Conservation (phyloP, 306 rosid genomes). For the Alnus glutinosa region DNA sequence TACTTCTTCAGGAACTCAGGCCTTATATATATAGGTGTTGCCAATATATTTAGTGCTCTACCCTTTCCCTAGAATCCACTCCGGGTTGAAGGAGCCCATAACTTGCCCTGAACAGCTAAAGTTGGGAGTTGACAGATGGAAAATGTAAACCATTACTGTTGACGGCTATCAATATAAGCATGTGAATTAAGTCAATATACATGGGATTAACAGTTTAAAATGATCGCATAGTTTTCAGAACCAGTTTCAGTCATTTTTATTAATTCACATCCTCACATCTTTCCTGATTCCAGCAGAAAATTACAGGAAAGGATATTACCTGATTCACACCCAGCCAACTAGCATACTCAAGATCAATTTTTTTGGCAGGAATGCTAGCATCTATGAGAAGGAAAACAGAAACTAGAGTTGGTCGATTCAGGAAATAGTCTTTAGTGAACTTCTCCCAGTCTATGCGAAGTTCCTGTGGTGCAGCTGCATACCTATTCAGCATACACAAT, state of each 20-base stretch:
- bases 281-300: not conserved
- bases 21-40: conserved; percentile 2
- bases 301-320: conserved; percentile 43
- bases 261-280: not conserved
- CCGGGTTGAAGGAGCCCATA: not conserved
- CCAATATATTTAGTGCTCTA: not conserved
- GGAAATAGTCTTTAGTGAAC: conserved; percentile 91
- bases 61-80: too few species aligned
- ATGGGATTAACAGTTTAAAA: not conserved
- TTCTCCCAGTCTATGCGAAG: conserved; percentile 84
- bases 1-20: conserved; percentile 3
- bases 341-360: conserved; percentile 88
- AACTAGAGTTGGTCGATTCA: conserved; percentile 76
- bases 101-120: conserved; percentile 15
- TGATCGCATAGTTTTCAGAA: conserved; percentile 6
- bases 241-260: not conserved
- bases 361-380: conserved; percentile 95
- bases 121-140: conserved; percentile 16
- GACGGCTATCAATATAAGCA: conserved; percentile 3
- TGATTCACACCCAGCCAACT: conserved; percentile 96
- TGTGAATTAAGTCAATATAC: not conserved
- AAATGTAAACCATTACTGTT: not conserved
- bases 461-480: conserved; percentile 94
- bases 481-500: conserved; percentile 47
- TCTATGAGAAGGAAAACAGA: conserved; percentile 96